These are phyloP conservation scores for Blyttiomyces sp. DNA, from an alignment of 371 early-diverging fungal genomes.

Conservation along the genomic window DNA sequence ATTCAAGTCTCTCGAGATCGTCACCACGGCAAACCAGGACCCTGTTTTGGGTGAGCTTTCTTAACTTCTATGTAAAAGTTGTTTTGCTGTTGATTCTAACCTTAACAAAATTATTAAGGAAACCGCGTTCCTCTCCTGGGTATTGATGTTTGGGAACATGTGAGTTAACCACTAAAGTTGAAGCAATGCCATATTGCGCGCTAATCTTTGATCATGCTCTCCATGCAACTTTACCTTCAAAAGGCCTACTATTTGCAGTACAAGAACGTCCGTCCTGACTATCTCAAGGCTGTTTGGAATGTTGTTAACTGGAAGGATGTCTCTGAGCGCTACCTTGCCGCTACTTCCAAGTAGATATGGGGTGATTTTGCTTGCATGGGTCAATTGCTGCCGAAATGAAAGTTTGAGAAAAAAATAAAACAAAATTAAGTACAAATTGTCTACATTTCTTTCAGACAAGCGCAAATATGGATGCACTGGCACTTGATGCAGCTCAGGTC, in stretches of 20 bases:
- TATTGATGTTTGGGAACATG: slow-evolving; percentile 98
- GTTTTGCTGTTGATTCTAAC: no score
- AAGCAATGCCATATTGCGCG: no score
- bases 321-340: slow-evolving; percentile 63
- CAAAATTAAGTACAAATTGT: no score
- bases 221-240: background rate
- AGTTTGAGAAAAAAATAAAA: no score
- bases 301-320: slow-evolving; percentile 98
- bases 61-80: no score
- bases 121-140: slow-evolving; percentile 81
- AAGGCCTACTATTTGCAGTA: slow-evolving; percentile 96
- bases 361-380: no score
- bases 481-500: no score
- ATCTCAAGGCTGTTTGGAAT: slow-evolving; percentile 92
- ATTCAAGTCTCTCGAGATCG: slow-evolving; percentile 76
- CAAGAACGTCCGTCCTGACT: slow-evolving; percentile 94
- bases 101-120: slow-evolving; percentile 1
- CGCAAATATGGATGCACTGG: no score
- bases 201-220: background rate
- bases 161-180: no score
- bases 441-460: no score
- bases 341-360: no score
- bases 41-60: slow-evolving; percentile 69
- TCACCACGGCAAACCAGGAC: slow-evolving; percentile 94
- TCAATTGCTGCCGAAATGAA: no score